Percentiles rank a stretch among this genome's conserved stretches.
Conservation (phyloP, 352 stramenopile genomes). For the Phytophthora tentaculata region DNA sequence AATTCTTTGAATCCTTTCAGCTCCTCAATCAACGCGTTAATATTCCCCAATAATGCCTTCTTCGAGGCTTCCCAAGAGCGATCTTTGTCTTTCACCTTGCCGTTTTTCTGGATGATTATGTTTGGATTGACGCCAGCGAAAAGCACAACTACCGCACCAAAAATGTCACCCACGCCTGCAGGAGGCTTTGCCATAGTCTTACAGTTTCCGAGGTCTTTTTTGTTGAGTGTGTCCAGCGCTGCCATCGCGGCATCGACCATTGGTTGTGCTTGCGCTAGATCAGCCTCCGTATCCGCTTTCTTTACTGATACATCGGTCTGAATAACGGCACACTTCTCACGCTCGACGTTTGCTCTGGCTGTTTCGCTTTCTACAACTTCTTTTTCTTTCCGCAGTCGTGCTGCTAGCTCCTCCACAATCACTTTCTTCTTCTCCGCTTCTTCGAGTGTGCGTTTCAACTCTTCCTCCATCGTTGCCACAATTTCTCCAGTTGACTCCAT, state of each 20-base stretch:
- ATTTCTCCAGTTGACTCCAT: conserved; percentile 89
- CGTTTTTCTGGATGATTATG: conserved; percentile 90
- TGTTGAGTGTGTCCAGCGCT: conserved; percentile 90
- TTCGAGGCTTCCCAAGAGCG: conserved; percentile 93
- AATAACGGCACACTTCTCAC: conserved; percentile 91
- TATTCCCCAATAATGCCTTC: conserved; percentile 92
- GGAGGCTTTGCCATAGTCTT: conserved; percentile 94
- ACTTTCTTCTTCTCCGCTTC: conserved; percentile 93
- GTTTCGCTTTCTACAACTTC: conserved; percentile 94
- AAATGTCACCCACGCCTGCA: conserved; percentile 88
- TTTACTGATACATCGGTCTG: conserved; percentile 92
- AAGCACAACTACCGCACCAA: conserved; percentile 77
- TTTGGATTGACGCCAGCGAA: conserved; percentile 79
- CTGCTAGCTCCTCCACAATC: conserved; percentile 93
- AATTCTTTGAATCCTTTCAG: conserved; percentile 85
- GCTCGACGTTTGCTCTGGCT: conserved; percentile 89
- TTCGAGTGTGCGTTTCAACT: conserved; percentile 90
- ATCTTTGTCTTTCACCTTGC: conserved; percentile 95
- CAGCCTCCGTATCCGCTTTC: conserved; percentile 82
- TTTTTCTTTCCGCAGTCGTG: conserved; percentile 92
- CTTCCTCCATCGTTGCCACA: conserved; percentile 93
- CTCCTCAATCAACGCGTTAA: conserved; percentile 94
- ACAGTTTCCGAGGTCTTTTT: conserved; percentile 90
- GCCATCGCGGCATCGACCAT: conserved; percentile 90
- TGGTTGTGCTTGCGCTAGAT: conserved; percentile 74